Evolutionary conservation across 257 asterid genomes (phyloP).

Genomic region (Handroanthus guayacan): DNA sequence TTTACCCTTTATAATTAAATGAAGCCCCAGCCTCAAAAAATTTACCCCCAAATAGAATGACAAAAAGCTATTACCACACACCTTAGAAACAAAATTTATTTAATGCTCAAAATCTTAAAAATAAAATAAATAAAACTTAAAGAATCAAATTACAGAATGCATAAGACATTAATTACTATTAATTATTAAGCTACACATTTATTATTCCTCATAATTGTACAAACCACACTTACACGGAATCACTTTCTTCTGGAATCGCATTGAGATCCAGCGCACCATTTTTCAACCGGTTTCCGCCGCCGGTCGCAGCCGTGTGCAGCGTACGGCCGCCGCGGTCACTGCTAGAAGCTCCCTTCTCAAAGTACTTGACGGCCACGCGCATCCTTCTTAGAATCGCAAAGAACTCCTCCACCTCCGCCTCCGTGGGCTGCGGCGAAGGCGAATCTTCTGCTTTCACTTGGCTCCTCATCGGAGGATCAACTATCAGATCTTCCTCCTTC

Average conservation of each 20-base stretch:
- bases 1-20: too few species aligned
- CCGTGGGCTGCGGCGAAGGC: conserved; percentile 41
- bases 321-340: not conserved
- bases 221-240: not conserved
- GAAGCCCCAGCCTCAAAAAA: too few species aligned
- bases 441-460: conserved; percentile 20
- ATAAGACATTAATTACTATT: not conserved
- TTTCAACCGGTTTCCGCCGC: not conserved
- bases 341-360: conserved; percentile 28
- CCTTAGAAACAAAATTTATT: not conserved
- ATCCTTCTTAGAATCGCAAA: conserved; percentile 51
- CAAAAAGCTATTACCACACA: not conserved
- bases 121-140: not conserved
- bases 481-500: conserved; percentile 2
- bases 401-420: conserved; percentile 59
- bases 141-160: not conserved
- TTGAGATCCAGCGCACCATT: conserved; percentile 31
- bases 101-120: not conserved
- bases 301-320: not conserved
- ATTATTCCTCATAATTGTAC: not conserved
- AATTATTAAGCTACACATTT: not conserved
- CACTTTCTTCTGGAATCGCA: conserved; percentile 27
- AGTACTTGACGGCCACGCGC: conserved; percentile 52
- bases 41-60: too few species aligned
- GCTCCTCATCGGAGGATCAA: not conserved